Conservation (phyloP, 2,329 filamentous ascomycete species). For the Hymenoscyphus scutula region DNA sequence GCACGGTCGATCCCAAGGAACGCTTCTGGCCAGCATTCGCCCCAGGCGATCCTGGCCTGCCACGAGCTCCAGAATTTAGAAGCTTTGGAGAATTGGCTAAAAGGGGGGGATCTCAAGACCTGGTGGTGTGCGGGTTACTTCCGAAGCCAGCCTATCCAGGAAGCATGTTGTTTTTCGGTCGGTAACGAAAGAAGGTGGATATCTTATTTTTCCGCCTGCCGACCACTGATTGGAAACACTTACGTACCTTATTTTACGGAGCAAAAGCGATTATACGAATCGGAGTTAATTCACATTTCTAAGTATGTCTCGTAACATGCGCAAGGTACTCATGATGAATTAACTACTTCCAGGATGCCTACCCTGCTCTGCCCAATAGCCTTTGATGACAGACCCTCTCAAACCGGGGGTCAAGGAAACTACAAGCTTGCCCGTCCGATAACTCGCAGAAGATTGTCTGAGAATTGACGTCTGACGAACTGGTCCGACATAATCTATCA, state of each 20-base stretch:
- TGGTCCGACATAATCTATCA: background rate
- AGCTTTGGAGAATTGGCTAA: constrained; percentile 15
- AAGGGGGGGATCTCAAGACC: constrained; percentile 8
- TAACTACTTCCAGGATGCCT: background rate
- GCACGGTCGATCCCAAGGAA: background rate
- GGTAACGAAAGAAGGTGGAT: constrained; percentile 2
- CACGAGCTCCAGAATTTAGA: constrained; percentile 13
- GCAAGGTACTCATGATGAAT: background rate
- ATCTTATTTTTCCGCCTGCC: background rate
- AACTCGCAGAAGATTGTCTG: constrained; percentile 12
- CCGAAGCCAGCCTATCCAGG: constrained; percentile 2
- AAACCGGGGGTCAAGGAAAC: background rate
- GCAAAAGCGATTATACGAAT: background rate
- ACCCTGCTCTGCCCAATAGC: background rate
- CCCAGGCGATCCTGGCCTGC: constrained; percentile 15
- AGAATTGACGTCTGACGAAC: constrained; percentile 14
- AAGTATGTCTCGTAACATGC: background rate
- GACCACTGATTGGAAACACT: background rate
- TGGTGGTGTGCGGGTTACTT: constrained; percentile 9
- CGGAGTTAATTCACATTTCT: background rate
- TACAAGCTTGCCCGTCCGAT: constrained; percentile 8
- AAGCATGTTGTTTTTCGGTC: background rate
- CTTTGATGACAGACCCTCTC: background rate
- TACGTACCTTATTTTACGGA: background rate
- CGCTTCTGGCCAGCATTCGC: constrained; percentile 2